Percentiles rank a stretch among this genome's conserved stretches.
phyloP scores from a whole-genome alignment of 2,329 filamentous ascomycete genomes.

The Coniochaeta pulveracea region DNA sequence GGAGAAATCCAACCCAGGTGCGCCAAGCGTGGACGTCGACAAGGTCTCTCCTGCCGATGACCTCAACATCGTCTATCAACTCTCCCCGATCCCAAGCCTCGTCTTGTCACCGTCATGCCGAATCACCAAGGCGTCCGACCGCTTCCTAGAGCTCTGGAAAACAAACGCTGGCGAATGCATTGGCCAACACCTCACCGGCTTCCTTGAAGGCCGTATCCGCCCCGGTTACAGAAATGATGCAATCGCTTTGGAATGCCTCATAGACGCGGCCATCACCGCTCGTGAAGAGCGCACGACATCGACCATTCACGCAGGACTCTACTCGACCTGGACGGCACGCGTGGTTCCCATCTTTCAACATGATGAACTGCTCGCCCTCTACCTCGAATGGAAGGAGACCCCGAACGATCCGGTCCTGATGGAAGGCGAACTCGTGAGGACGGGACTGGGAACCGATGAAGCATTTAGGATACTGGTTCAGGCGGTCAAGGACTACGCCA shows the following conservation, averaged over 20 bases:
- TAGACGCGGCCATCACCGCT: slow-evolving; percentile 17
- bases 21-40: slow-evolving; percentile 1
- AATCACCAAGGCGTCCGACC: slow-evolving; percentile 18
- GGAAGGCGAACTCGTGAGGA: slow-evolving; percentile 13
- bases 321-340: slow-evolving; percentile 18
- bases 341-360: slow-evolving; percentile 19
- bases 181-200: slow-evolving; percentile 16
- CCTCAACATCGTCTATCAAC: slow-evolving; percentile 16
- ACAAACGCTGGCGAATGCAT: slow-evolving; percentile 13
- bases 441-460: slow-evolving; percentile 31
- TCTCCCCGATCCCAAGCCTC: slow-evolving; percentile 18
- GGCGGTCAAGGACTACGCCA: slow-evolving; percentile 50
- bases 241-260: slow-evolving; percentile 14
- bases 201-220: slow-evolving; percentile 15
- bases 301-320: slow-evolving; percentile 11
- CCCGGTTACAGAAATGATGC: slow-evolving; percentile 15
- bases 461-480: slow-evolving; percentile 51
- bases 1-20: too few relatives aligned
- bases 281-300: slow-evolving; percentile 14
- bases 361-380: slow-evolving; percentile 16
- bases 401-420: slow-evolving; percentile 1
- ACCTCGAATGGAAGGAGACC: slow-evolving; percentile 20
- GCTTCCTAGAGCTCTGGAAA: slow-evolving; percentile 17
- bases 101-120: slow-evolving; percentile 18
- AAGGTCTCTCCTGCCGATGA: slow-evolving; percentile 4